Evolutionary conservation across 768 basidiomycete species (phyloP).

Genomic region (Boletus coccyginus): DNA sequence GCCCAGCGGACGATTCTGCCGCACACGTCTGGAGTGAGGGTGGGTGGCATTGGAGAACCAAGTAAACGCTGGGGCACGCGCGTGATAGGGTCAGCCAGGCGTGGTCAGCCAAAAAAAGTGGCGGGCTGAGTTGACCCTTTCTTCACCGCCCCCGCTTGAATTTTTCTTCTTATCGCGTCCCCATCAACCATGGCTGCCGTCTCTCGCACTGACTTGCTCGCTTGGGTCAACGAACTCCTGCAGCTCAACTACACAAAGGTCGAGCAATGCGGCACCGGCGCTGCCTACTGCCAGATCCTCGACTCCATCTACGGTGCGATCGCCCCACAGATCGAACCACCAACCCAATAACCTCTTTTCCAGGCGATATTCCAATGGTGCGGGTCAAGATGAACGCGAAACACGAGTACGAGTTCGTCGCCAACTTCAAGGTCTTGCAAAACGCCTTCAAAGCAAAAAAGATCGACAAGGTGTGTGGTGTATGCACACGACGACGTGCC

Average conservation of each 20-base stretch:
- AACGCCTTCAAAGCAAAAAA: slow-evolving; percentile 88
- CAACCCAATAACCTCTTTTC: slow-evolving; percentile 9
- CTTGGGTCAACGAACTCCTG: slow-evolving; percentile 93
- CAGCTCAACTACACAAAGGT: slow-evolving; percentile 90
- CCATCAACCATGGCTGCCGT: slow-evolving; percentile 49
- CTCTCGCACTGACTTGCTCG: slow-evolving; percentile 83
- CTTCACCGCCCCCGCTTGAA: not conserved
- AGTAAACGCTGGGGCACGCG: too few species aligned
- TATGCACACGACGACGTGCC: not conserved
- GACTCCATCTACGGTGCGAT: slow-evolving; percentile 86
- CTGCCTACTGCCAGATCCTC: slow-evolving; percentile 91
- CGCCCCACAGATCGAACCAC: slow-evolving; percentile 19
- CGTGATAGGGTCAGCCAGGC: not conserved
- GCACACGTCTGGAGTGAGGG: slow-evolving; percentile 44
- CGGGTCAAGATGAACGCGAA: slow-evolving; percentile 96
- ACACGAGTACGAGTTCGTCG: slow-evolving; percentile 93
- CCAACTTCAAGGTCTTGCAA: slow-evolving; percentile 95
- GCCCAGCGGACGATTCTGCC: slow-evolving; percentile 39
- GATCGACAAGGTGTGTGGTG: slow-evolving; percentile 79
- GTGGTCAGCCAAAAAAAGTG: slow-evolving; percentile 6
- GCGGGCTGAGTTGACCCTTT: slow-evolving; percentile 1
- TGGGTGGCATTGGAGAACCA: slow-evolving; percentile 13
- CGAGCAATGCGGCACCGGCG: slow-evolving; percentile 89
- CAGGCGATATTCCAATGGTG: slow-evolving; percentile 87
- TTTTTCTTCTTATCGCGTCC: slow-evolving; percentile 1